Evolutionary conservation across 345 rosid genomes (phyloP), one percentile per base, ranked within the genome.

Genomic region (Pugionium dolabratum): DNA sequence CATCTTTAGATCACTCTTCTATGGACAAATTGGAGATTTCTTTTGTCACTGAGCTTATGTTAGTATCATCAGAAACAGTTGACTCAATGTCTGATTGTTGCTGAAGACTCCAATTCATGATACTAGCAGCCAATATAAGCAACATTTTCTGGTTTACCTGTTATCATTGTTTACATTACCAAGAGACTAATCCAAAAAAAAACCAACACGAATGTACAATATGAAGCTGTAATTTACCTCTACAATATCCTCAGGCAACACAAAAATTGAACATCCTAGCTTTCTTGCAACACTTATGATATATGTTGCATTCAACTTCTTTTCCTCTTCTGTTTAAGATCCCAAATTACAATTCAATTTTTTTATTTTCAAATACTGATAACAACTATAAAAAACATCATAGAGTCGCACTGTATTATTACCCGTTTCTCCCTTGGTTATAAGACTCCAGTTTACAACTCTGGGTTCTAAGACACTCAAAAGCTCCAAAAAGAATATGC

Each of bases 81-180:
- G 76, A 34, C 11, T 79, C 80, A 0, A 71, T 51, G 45, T 76
- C 82, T 40, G 71, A 75, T 67, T 73, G 74, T 42, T 69, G 73
- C 66, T 84, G 91, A 43, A 87, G 79, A 80, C 94, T 87, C 91
- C 96, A 86, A 64, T 80, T 81, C 99, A 90, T 90, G 64, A 90
- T 94, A 78, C 95, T 88, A 34, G 96, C 97, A 0, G 90, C 82
- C 72, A 90, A 74, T 46, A 77, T 84, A 30, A 93, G 97, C 65
- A 90, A 80, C 97, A 93, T 93, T 73, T 88, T 88, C 80, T 78
- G 94, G 81, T 88, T 93, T 29, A 87, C 97, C 93, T 92, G 84
- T 62, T 67, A 40, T 26, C 56, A 71, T 42, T 28, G 36, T 41
- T 33, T 40, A 7, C n/a, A 40, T 1, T 7, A 40, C 18, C 18